phyloP scores from a whole-genome alignment of 768 basidiomycete species.

The Auriscalpium orientale region DNA sequence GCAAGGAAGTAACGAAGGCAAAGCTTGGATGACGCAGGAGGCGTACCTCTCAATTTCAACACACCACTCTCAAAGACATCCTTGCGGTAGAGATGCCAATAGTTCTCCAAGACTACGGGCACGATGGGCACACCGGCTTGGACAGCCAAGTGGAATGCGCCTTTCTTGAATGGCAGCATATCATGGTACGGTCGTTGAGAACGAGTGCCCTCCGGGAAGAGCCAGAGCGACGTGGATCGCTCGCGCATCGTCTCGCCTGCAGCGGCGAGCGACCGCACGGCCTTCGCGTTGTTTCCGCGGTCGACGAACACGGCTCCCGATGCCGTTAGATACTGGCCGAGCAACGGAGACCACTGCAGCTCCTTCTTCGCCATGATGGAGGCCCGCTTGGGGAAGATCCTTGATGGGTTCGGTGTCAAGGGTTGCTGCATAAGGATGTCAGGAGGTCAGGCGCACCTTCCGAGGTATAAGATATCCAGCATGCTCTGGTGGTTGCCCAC shows the following conservation, averaged over 20 bases:
- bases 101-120: slow-evolving; percentile 91
- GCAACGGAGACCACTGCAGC: slow-evolving; percentile 69
- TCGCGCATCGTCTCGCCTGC: slow-evolving; percentile 77
- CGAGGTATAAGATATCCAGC: slow-evolving; percentile 79
- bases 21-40: no score
- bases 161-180: slow-evolving; percentile 91
- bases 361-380: slow-evolving; percentile 93
- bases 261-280: slow-evolving; percentile 65
- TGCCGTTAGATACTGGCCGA: slow-evolving; percentile 87
- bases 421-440: no score
- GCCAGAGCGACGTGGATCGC: slow-evolving; percentile 70
- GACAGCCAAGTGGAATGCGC: slow-evolving; percentile 93
- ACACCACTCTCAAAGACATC: slow-evolving; percentile 70
- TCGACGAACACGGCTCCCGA: slow-evolving; percentile 90
- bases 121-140: slow-evolving; percentile 86
- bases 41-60: slow-evolving; percentile 71
- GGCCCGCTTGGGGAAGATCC: slow-evolving; percentile 74
- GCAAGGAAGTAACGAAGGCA: slow-evolving; percentile 17
- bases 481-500: slow-evolving; percentile 93
- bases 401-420: slow-evolving; percentile 20
- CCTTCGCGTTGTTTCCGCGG: slow-evolving; percentile 68
- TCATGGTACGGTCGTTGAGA: slow-evolving; percentile 56
- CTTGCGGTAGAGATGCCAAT: slow-evolving; percentile 77
- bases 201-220: slow-evolving; percentile 96
- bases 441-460: slow-evolving; percentile 41